Base-by-base conservation (phyloP, 768 basidiomycete species). In the Leccinum broughii region DNA sequence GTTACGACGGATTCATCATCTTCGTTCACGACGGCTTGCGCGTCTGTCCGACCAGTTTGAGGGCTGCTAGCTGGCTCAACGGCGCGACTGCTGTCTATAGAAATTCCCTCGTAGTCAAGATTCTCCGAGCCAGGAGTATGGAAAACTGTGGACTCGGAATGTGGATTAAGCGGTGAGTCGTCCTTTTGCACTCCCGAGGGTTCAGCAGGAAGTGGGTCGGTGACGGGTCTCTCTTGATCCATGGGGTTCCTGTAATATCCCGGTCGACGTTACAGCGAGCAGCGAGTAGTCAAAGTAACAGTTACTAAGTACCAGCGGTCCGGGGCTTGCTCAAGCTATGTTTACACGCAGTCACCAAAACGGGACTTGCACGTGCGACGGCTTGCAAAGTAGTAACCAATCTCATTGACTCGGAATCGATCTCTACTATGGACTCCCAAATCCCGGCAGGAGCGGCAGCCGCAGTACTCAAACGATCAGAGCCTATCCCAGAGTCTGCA, bases 391-490 rank as follows among this genome's bases (percentile, higher is more conserved):
- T 28, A 32, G 32, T 11, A 34, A 34, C 32, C 32, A 34, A 28
- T 28, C 26, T 28, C 26, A 28, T 28, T 1, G 32, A 30, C 28
- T 28, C 28, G 7, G 28, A 26, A 15, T 24, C 49, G 6, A 15
- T 9, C 39, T n/a, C 14, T 17, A 35, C 28, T 34, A 66, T 71
- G 56, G 61, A 61, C 22, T 61, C 54, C 5, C 54, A 64, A 15
- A 64, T 89, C 28, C 92, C 92, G 7, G 59, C 73, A 30, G 80
- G 65, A 37, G 90, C 88, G 20, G 85, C 92, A 57, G 85, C 87
- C 11, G 90, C 91, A n/a, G 83, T 95, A 22, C 76, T 95, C 34
- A 83, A 86, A 68, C 85, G 81, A 48, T 94, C 92, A 6, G 89
- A 85, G 28, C 86, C 90, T 14, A 72, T 95, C 30, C 81, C 89